Percentiles rank a stretch among this genome's conserved stretches.
These are phyloP conservation scores for Pythium sp. DNA, from an alignment of 352 stramenopile genomes.

Conservation along the genomic window DNA sequence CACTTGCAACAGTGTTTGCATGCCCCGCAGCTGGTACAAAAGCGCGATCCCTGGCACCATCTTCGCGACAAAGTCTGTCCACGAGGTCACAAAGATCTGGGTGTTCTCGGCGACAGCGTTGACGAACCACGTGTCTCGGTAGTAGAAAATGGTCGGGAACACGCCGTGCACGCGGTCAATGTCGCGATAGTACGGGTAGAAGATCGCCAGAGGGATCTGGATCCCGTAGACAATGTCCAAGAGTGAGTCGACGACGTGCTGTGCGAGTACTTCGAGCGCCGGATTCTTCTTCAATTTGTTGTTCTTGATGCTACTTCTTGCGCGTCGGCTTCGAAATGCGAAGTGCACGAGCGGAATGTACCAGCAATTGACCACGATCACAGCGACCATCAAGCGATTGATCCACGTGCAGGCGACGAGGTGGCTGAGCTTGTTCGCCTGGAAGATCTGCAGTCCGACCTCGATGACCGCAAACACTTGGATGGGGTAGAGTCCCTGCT, in stretches of 20 bases:
- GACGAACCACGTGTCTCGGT: conserved; percentile 16
- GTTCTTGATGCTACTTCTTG: neutral
- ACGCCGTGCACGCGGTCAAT: neutral
- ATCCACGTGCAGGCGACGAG: conserved; percentile 18
- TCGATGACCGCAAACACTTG: conserved; percentile 17
- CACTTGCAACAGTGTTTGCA: conserved; percentile 17
- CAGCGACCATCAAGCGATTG: conserved; percentile 17
- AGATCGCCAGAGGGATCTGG: conserved; percentile 12
- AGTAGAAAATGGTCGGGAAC: conserved; percentile 3
- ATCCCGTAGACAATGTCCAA: conserved; percentile 21
- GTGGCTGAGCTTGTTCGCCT: conserved; percentile 20
- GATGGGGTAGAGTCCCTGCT: conserved; percentile 11
- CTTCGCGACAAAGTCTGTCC: conserved; percentile 18
- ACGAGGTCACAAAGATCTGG: conserved; percentile 18
- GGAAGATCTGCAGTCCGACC: conserved; percentile 25
- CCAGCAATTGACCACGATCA: conserved; percentile 26
- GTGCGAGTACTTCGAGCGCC: conserved; percentile 12
- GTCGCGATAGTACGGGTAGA: conserved; percentile 6
- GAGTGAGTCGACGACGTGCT: conserved; percentile 15
- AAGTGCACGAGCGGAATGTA: conserved; percentile 17
- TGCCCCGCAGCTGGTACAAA: conserved; percentile 7
- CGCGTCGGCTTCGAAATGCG: neutral
- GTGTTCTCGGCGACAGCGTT: conserved; percentile 4
- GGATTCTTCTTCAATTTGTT: neutral
- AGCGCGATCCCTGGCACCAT: conserved; percentile 12